A percentile compares a stretch with the other conserved stretches of the same genome.
Evolutionary conservation across 805 yeast species (phyloP).

Genomic region (Sugiyamaella chiloensis): DNA sequence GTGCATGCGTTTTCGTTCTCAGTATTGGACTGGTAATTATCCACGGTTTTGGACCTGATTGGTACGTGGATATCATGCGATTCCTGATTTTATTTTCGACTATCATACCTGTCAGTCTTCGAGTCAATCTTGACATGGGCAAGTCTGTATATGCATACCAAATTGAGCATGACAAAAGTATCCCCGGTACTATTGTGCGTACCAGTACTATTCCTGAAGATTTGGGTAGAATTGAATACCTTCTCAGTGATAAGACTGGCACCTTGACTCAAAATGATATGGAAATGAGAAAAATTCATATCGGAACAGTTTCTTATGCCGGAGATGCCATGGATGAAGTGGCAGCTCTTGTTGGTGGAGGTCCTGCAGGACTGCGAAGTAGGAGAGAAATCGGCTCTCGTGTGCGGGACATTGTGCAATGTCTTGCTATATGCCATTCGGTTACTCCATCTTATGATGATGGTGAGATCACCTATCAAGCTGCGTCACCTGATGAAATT

Average conservation of each 20-base stretch:
- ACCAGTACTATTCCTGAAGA: slow-evolving; percentile 98
- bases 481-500: slow-evolving; percentile 97
- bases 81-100: slow-evolving; percentile 90
- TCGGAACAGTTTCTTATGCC: slow-evolving; percentile 90
- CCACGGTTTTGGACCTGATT: slow-evolving; percentile 63
- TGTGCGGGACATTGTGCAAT: slow-evolving; percentile 75
- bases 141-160: slow-evolving; percentile 94
- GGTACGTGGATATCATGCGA: slow-evolving; percentile 91
- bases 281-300: slow-evolving; percentile 90
- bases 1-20: slow-evolving; percentile 78
- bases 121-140: slow-evolving; percentile 93
- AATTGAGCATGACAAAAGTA: slow-evolving; percentile 80
- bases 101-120: slow-evolving; percentile 90
- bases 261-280: slow-evolving; percentile 97
- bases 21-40: slow-evolving; percentile 75
- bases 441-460: slow-evolving; percentile 91
- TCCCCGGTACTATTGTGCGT: slow-evolving; percentile 86
- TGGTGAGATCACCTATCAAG: slow-evolving; percentile 79
- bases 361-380: slow-evolving; percentile 33
- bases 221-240: slow-evolving; percentile 89
- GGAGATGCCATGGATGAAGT: slow-evolving; percentile 92
- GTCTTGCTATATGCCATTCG: slow-evolving; percentile 93
- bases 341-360: slow-evolving; percentile 52
- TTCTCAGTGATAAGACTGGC: slow-evolving; percentile 93
- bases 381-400: slow-evolving; percentile 70